A percentile compares a stretch with the other conserved stretches of the same genome.
phyloP scores from a whole-genome alignment of 352 stramenopile genomes.

The Phytophthora fragariae region DNA sequence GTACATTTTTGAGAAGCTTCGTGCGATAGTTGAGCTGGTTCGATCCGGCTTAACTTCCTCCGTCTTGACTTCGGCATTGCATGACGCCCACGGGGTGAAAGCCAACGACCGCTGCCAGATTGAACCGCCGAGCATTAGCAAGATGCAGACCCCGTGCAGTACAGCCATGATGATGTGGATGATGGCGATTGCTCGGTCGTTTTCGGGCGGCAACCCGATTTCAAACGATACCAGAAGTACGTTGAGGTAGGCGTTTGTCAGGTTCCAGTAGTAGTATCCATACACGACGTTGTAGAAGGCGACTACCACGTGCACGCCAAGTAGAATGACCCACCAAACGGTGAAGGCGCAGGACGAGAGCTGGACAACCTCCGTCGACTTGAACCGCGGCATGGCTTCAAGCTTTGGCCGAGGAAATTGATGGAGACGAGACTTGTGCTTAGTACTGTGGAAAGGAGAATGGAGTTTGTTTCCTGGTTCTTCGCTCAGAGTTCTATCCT shows the following conservation, averaged over 20 bases:
- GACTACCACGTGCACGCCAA: neutral
- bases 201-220: slow-evolving; percentile 16
- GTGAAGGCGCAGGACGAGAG: too few relatives aligned
- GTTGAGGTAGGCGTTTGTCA: slow-evolving; percentile 16
- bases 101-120: slow-evolving; percentile 11
- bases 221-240: slow-evolving; percentile 22
- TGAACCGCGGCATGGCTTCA: too few relatives aligned
- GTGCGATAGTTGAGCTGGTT: too few relatives aligned
- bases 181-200: slow-evolving; percentile 17
- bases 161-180: slow-evolving; percentile 26
- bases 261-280: slow-evolving; percentile 20
- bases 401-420: too few relatives aligned
- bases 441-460: too few relatives aligned
- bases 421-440: too few relatives aligned
- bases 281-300: slow-evolving; percentile 19
- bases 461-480: too few relatives aligned
- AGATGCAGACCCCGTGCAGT: slow-evolving; percentile 18
- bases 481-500: too few relatives aligned
- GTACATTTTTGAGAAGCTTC: too few relatives aligned
- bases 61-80: too few relatives aligned
- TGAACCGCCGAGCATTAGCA: slow-evolving; percentile 12
- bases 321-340: neutral
- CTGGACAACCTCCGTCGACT: too few relatives aligned
- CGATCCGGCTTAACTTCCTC: too few relatives aligned
- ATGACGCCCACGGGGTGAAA: slow-evolving; percentile 5